Conservation (phyloP, 805 yeast genomes). For the Saccharomycopsis olivae region DNA sequence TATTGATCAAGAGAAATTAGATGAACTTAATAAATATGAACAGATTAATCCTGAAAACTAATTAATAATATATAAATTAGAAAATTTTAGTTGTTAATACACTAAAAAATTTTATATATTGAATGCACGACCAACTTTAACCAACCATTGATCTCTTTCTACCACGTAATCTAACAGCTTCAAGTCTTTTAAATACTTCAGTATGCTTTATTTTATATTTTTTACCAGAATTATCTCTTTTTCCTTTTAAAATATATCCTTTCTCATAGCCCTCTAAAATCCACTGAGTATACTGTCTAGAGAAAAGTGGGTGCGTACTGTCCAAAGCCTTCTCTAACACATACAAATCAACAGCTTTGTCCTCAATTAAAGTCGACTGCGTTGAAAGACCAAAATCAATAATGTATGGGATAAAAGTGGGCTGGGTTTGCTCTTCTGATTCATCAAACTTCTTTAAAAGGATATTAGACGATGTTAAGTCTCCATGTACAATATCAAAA, state of each 20-base stretch:
- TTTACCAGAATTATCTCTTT: conserved; percentile 28
- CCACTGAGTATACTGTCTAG: conserved; percentile 47
- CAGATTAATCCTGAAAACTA: conserved; percentile 12
- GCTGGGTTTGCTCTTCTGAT: conserved; percentile 1
- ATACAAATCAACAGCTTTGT: conserved; percentile 93
- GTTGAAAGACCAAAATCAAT: conserved; percentile 91
- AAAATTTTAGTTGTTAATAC: not conserved
- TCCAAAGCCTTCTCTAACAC: conserved; percentile 85
- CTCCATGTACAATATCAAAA: conserved; percentile 84
- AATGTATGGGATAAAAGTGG: conserved; percentile 39
- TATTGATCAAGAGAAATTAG: conserved; percentile 18
- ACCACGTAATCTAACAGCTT: conserved; percentile 83
- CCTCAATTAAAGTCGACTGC: conserved; percentile 67
- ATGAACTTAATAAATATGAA: conserved; percentile 8
- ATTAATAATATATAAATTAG: not conserved
- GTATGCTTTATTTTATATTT: conserved; percentile 26
- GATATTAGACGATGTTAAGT: conserved; percentile 82
- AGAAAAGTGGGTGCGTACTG: conserved; percentile 77
- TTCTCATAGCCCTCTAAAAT: conserved; percentile 54
- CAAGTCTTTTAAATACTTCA: conserved; percentile 56
- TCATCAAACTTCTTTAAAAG: conserved; percentile 33
- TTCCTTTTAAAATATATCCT: conserved; percentile 21
- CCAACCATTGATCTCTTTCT: conserved; percentile 95
- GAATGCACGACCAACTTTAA: conserved; percentile 21
- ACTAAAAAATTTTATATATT: not conserved